Conservation (phyloP, 192 early-diverging fungal species). For the Kappamyces sp. region DNA sequence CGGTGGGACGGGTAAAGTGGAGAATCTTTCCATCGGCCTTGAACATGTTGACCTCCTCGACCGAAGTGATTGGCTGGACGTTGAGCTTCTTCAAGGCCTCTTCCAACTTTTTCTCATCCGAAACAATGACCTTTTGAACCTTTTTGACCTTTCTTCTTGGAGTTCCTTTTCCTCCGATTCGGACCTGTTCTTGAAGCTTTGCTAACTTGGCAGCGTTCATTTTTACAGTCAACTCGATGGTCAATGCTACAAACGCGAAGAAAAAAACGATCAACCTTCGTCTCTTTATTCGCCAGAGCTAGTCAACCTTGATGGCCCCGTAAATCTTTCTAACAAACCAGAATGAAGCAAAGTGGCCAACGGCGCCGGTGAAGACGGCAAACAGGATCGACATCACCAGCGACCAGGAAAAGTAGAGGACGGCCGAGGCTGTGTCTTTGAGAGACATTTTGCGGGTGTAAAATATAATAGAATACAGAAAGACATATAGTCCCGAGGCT, state of each 20-base stretch:
- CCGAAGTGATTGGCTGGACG: constrained; percentile 72
- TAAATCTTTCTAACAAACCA: constrained; percentile 66
- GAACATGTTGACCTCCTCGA: constrained; percentile 99
- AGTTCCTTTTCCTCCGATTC: constrained; percentile 89
- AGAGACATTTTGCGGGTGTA: constrained; percentile 17
- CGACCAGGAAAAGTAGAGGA: constrained; percentile 66
- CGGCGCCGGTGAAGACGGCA: constrained; percentile 58
- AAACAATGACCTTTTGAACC: constrained; percentile 64
- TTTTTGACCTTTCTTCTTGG: constrained; percentile 86
- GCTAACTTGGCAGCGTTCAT: constrained; percentile 82
- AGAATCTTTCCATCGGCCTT: constrained; percentile 86
- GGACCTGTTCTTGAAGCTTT: constrained; percentile 80
- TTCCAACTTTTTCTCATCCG: constrained; percentile 94
- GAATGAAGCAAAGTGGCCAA: constrained; percentile 63
- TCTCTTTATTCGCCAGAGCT: constrained; percentile 18
- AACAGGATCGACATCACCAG: constrained; percentile 65
- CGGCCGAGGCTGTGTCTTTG: constrained; percentile 38
- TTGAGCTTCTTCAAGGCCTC: constrained; percentile 86
- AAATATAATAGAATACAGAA: constrained; percentile 62
- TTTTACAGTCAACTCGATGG: neutral
- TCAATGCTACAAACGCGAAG: neutral
- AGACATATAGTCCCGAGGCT: constrained; percentile 68
- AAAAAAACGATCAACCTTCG: neutral
- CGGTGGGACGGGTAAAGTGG: constrained; percentile 84
- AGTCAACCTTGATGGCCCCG: constrained; percentile 68